Percentiles rank a stretch among this genome's conserved stretches.
Conservation (phyloP, 2,329 filamentous ascomycete species). For the Emericellopsis atlantica region DNA sequence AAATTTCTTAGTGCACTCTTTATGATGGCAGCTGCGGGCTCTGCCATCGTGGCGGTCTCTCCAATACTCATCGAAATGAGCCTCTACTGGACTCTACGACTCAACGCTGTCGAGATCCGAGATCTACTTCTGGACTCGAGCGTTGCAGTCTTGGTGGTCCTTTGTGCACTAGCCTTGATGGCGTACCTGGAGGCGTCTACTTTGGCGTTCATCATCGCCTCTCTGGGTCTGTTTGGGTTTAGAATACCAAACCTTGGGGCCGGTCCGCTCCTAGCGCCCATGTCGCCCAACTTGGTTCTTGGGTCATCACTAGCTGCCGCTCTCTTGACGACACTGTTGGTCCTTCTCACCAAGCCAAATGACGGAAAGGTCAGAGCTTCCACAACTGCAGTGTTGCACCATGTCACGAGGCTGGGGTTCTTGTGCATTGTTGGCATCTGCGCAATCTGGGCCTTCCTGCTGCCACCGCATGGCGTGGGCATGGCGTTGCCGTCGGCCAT, state of each 20-base stretch:
- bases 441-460: constrained; percentile 3
- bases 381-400: constrained; percentile 3
- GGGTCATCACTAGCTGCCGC: not conserved
- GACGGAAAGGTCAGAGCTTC: not conserved
- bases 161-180: constrained; percentile 14
- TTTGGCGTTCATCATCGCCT: constrained; percentile 12
- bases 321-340: not conserved
- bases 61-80: constrained; percentile 11
- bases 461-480: not conserved
- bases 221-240: constrained; percentile 8
- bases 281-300: not conserved
- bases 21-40: constrained; percentile 4
- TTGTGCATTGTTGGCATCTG: constrained; percentile 3
- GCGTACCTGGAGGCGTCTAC: constrained; percentile 12
- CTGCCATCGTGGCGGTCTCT: constrained; percentile 8
- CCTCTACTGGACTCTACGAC: constrained; percentile 3
- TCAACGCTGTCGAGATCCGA: constrained; percentile 11
- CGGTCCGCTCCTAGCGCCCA: constrained; percentile 1
- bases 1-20: constrained; percentile 3
- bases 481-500: constrained; percentile 3
- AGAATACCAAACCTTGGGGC: constrained; percentile 1
- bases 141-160: constrained; percentile 9
- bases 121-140: constrained; percentile 17
- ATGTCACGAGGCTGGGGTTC: constrained; percentile 6
- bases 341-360: not conserved